Evolutionary conservation across 345 rosid genomes (phyloP).

Genomic region (Moricandia moricandioides): DNA sequence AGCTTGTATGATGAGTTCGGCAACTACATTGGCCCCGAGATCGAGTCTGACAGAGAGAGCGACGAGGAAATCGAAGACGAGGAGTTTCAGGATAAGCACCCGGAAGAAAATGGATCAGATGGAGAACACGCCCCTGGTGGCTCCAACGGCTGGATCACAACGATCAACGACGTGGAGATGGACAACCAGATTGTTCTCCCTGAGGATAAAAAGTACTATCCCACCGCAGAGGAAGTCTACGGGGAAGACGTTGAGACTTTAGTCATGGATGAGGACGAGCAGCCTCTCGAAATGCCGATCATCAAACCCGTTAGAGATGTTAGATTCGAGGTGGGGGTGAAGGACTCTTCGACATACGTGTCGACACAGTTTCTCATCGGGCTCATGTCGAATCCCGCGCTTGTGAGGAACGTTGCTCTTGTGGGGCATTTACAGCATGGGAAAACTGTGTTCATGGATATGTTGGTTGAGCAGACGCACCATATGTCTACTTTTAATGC

Average conservation of each 20-base stretch:
- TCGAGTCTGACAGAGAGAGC: constrained; percentile 85
- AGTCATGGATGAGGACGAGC: constrained; percentile 98
- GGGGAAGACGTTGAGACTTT: constrained; percentile 92
- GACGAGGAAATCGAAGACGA: constrained; percentile 73
- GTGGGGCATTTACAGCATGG: constrained; percentile 96
- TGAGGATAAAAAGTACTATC: constrained; percentile 94
- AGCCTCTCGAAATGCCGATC: constrained; percentile 85
- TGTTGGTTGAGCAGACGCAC: constrained; percentile 98
- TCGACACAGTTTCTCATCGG: constrained; percentile 92
- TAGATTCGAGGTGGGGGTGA: constrained; percentile 90
- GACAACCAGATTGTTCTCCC: constrained; percentile 94
- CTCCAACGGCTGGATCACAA: constrained; percentile 82
- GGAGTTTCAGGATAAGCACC: constrained; percentile 48
- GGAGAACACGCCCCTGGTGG: constrained; percentile 51
- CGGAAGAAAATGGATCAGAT: constrained; percentile 57
- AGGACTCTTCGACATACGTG: constrained; percentile 86
- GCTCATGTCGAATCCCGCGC: constrained; percentile 83
- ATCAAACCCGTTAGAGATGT: constrained; percentile 78
- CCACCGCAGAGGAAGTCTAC: constrained; percentile 96
- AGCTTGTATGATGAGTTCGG: constrained; percentile 97
- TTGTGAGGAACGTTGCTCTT: constrained; percentile 93
- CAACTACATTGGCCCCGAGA: constrained; percentile 95
- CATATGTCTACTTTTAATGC: constrained; percentile 79
- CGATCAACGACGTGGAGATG: constrained; percentile 74
- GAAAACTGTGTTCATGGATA: constrained; percentile 91